These are phyloP conservation scores for Irineochytrium annulatum DNA, from an alignment of 192 early-diverging fungal genomes.

Conservation along the genomic window DNA sequence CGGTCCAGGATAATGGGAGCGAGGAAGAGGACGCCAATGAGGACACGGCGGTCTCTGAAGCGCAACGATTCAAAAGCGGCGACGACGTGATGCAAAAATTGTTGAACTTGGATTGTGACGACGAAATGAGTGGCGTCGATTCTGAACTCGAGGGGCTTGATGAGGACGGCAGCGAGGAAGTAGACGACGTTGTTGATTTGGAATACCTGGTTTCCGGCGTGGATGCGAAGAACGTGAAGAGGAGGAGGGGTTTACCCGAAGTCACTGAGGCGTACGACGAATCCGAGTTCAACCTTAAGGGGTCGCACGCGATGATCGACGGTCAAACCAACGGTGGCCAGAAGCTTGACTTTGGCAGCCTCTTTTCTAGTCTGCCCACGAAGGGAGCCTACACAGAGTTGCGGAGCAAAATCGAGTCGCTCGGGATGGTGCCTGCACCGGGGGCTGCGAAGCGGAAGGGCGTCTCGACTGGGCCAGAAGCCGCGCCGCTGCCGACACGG, in stretches of 20 bases:
- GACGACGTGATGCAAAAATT: too few species aligned
- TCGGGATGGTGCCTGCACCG: conserved; percentile 44
- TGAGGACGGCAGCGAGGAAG: too few species aligned
- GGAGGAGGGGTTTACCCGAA: conserved; percentile 51
- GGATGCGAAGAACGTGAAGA: conserved; percentile 54
- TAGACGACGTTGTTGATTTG: too few species aligned
- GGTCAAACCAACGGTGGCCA: conserved; percentile 7
- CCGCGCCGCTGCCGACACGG: conserved; percentile 76
- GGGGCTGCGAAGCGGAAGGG: conserved; percentile 27
- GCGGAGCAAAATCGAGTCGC: conserved; percentile 61
- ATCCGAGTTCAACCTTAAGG: conserved; percentile 73
- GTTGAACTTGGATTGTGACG: too few species aligned
- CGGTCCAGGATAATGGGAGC: background rate
- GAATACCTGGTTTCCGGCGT: conserved; percentile 53
- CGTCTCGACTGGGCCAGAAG: conserved; percentile 33
- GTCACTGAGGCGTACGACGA: conserved; percentile 68
- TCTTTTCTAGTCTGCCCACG: conserved; percentile 66
- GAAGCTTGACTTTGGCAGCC: conserved; percentile 69
- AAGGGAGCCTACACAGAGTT: conserved; percentile 61
- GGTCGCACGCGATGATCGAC: conserved; percentile 29
- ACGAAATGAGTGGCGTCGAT: too few species aligned
- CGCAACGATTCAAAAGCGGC: too few species aligned
- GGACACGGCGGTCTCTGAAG: too few species aligned
- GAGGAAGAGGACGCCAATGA: conserved; percentile 11
- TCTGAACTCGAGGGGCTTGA: too few species aligned